Base-by-base conservation (phyloP, 2,329 filamentous ascomycete genomes). In the Xylariaceae sp. region DNA sequence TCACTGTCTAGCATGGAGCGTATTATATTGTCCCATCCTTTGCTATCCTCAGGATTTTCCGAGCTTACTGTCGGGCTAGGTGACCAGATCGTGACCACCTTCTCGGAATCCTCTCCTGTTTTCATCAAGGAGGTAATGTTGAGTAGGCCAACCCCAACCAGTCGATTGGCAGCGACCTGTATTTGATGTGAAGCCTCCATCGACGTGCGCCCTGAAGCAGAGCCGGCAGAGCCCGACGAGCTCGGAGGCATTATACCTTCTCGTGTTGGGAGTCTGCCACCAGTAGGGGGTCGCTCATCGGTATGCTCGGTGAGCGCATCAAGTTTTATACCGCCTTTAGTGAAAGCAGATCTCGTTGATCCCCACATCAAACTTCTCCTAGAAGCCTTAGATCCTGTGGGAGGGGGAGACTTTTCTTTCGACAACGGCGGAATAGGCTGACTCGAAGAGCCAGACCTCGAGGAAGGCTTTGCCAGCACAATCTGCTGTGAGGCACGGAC, bases 31-130 rank as follows among this genome's bases (percentile, higher is more conserved):
- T 91, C 83, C 80, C 88, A 92, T 11, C 85, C 86, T 45, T 87
- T 80, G 4, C 74, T 78, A 30, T 77, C 75, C 4, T 82, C 78
- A 29, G 80, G 78, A 47, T 77, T 80, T 47, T 88, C 82, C 11
- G 80, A 75, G 4, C 73, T 72, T 19, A 76, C 74, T 37, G 73
- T 77, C 30, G 79, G 67, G 2, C 79, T 75, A 0, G 87, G 82
- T 1, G 87, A 79, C 89, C 89, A 96, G 40, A 96, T 81, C 37
- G 80, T 85, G 52, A 96, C 76, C 1, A 88, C 79, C 56, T 90
- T 86, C 65, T 95, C 90, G 4, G 82, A 73, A 64, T 92, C 87
- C 50, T 86, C 84, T 5, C 79, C 76, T 57, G 86, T 81, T 65
- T 85, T 87, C 73, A 94, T 81, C 50, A 94, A 75, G 1, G 82